phyloP scores from a whole-genome alignment of 495 filamentous ascomycete genomes.

The Immersiella caudata region DNA sequence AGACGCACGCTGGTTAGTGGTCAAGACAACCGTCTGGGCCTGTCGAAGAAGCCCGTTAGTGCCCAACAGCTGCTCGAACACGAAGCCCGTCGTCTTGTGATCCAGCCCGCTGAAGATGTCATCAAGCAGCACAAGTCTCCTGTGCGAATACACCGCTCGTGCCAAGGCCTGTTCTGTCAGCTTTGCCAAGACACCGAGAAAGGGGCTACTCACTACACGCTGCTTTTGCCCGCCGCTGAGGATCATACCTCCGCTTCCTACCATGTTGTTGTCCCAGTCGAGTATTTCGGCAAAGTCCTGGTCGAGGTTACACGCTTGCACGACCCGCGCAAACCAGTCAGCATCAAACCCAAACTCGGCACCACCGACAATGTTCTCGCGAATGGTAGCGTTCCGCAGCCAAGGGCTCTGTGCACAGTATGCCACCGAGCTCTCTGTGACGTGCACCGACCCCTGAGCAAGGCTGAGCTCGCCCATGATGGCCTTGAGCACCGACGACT shows the following conservation, averaged over 20 bases:
- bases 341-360: conserved; percentile 52
- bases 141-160: conserved; percentile 36
- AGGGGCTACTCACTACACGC: conserved; percentile 43
- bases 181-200: background rate
- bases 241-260: conserved; percentile 63
- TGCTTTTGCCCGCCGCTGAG: conserved; percentile 68
- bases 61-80: conserved; percentile 55
- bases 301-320: conserved; percentile 60
- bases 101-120: conserved; percentile 65
- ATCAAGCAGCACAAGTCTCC: conserved; percentile 33
- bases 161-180: conserved; percentile 33
- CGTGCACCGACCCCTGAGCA: background rate
- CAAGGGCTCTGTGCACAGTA: conserved; percentile 45
- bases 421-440: conserved; percentile 20
- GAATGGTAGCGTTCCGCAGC: conserved; percentile 41
- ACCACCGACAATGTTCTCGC: conserved; percentile 35
- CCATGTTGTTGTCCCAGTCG: conserved; percentile 56
- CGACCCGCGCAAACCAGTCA: conserved; percentile 60
- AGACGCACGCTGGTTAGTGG: conserved; percentile 21
- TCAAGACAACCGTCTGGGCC: conserved; percentile 15
- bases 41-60: conserved; percentile 22
- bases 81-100: conserved; percentile 55
- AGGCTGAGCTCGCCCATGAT: conserved; percentile 35
- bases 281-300: conserved; percentile 55
- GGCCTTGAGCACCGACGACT: conserved; percentile 38